phyloP scores from a whole-genome alignment of 169 alveolate species.

The Eimeria necatrix region DNA sequence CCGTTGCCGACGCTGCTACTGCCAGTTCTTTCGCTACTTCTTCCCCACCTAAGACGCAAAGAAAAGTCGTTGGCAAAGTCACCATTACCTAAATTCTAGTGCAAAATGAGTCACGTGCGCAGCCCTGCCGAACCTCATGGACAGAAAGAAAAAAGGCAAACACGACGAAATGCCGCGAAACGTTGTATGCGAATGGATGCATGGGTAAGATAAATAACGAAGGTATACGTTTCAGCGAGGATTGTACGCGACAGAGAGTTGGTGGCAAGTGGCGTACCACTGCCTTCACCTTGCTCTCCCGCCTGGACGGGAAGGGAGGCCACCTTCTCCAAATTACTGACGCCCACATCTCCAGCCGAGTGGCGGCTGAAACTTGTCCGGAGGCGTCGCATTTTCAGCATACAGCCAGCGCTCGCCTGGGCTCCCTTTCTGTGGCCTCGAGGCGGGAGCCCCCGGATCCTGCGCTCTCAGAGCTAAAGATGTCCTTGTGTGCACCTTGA shows the following conservation, averaged over 20 bases:
- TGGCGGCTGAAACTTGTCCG: conserved; percentile 63
- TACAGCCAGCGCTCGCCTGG: neutral
- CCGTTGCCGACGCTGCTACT: conserved; percentile 14
- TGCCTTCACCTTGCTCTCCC: conserved; percentile 41
- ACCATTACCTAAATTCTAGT: no score
- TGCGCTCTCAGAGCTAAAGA: no score
- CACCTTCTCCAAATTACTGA: conserved; percentile 54
- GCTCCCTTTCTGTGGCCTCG: neutral
- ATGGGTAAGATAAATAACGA: no score
- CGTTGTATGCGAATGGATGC: no score
- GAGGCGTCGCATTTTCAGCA: conserved; percentile 40
- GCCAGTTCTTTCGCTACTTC: conserved; percentile 14
- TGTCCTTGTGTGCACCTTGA: no score
- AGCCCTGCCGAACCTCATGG: no score
- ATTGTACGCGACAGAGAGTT: no score
- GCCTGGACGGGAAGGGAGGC: conserved; percentile 60
- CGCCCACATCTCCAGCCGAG: conserved; percentile 67
- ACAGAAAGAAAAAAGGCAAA: no score
- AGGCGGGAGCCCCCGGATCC: no score
- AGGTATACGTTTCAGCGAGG: no score
- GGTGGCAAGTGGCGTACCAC: neutral
- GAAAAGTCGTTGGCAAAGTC: neutral
- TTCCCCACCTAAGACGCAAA: conserved; percentile 2
- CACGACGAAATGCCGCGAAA: no score
- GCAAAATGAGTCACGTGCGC: no score